Conservation (phyloP, 2,329 filamentous ascomycete species). For the Colletotrichum sp. region DNA sequence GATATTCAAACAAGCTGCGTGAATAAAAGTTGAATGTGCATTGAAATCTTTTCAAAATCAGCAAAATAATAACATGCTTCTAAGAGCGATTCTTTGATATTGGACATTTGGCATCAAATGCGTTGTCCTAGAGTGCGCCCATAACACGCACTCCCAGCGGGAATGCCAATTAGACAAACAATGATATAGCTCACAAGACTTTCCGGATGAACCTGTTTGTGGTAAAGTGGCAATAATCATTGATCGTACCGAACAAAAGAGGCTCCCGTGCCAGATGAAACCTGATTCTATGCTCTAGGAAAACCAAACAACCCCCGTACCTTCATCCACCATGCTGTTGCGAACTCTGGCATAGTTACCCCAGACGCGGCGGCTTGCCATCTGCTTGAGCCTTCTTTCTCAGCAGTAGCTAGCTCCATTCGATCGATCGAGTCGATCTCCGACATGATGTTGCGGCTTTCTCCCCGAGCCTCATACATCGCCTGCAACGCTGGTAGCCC, state of each 20-base stretch:
- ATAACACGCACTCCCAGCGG: no score
- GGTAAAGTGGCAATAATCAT: no score
- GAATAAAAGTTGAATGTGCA: background rate
- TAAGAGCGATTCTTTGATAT: no score
- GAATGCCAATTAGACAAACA: background rate
- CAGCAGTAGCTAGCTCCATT: background rate
- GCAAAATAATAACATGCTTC: no score
- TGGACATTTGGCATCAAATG: no score
- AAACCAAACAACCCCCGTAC: background rate
- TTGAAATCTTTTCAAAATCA: background rate
- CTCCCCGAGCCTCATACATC: background rate
- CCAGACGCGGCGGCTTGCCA: background rate
- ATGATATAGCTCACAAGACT: background rate
- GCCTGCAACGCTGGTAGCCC: background rate
- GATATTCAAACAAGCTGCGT: background rate
- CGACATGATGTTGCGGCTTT: background rate
- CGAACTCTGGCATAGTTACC: background rate
- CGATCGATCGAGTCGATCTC: background rate
- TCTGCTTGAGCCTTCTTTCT: background rate
- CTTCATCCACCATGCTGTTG: background rate
- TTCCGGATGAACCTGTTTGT: no score
- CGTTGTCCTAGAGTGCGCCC: no score
- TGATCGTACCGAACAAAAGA: background rate
- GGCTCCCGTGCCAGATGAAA: background rate
- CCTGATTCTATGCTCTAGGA: background rate